phyloP scores from a whole-genome alignment of 345 rosid species.

The Eucalyptus rudis region DNA sequence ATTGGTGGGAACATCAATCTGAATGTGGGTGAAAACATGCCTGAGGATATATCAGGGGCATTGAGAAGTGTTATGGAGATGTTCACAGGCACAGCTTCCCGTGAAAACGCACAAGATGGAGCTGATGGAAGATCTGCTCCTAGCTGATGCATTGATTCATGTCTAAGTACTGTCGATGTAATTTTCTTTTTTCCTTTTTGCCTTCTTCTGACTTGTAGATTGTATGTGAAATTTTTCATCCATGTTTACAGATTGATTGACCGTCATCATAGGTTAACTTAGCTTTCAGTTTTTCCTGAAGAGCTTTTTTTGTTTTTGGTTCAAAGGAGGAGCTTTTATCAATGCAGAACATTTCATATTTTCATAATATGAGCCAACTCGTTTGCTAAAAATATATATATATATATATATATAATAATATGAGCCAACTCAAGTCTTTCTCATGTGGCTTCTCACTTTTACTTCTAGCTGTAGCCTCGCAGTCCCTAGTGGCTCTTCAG shows the following conservation, averaged over 20 bases:
- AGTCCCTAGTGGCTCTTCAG: neutral
- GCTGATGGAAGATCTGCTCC: neutral
- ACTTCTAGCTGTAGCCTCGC: neutral
- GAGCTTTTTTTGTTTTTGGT: neutral
- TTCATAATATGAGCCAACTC: neutral
- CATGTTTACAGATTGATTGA: neutral
- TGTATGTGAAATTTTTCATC: neutral
- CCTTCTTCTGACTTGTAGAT: neutral
- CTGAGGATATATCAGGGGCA: constrained; percentile 45
- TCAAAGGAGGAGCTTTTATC: neutral
- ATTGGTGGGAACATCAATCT: constrained; percentile 23
- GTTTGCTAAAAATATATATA: too few species aligned
- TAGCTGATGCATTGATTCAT: neutral
- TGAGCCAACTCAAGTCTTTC: neutral
- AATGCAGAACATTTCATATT: neutral
- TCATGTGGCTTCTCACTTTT: neutral
- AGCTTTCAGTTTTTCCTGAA: neutral
- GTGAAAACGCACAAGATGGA: neutral
- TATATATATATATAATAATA: neutral
- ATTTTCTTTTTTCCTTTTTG: neutral
- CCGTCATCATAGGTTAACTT: neutral
- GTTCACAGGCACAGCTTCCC: constrained; percentile 45
- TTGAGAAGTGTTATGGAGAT: constrained; percentile 59
- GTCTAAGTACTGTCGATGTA: neutral
- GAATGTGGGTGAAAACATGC: constrained; percentile 27